These are phyloP conservation scores for Torulaspora pretoriensis DNA, from an alignment of 1,139 yeast species.

Conservation along the genomic window DNA sequence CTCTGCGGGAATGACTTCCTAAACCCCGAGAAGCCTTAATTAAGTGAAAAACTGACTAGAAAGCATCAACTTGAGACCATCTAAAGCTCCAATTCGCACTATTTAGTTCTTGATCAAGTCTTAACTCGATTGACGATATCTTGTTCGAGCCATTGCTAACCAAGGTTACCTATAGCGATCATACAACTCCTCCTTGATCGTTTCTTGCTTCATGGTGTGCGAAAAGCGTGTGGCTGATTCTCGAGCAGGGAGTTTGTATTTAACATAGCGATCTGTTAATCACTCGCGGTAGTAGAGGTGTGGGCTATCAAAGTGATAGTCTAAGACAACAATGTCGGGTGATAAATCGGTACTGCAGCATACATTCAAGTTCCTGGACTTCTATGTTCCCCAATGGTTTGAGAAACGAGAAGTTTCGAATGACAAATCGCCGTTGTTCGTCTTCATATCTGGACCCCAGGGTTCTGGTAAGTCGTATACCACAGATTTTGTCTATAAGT, in stretches of 20 bases:
- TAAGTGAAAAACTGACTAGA: slow-evolving; percentile 1
- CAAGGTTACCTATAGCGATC: no score
- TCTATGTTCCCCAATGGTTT: slow-evolving; percentile 25
- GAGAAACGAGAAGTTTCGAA: slow-evolving; percentile 14
- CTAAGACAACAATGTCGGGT: slow-evolving; percentile 13
- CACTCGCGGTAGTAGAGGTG: no score
- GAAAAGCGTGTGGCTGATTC: slow-evolving; percentile 1
- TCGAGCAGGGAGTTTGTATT: slow-evolving; percentile 2
- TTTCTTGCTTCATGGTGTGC: background rate
- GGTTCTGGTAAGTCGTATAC: slow-evolving; percentile 87
- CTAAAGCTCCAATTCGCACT: no score
- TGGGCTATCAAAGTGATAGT: no score
- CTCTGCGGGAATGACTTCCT: slow-evolving; percentile 1
- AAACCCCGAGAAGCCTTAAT: slow-evolving; percentile 1
- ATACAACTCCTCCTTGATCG: background rate
- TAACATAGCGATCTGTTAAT: background rate
- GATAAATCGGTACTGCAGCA: slow-evolving; percentile 13
- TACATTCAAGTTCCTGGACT: slow-evolving; percentile 23
- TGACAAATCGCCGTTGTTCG: slow-evolving; percentile 44
- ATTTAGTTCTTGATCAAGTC: no score
- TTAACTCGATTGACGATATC: no score
- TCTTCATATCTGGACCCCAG: slow-evolving; percentile 85
- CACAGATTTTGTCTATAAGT: slow-evolving; percentile 39
- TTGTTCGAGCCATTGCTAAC: no score
- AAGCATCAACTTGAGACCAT: background rate